Base-by-base conservation (phyloP, 306 rosid genomes). In the Cucurbita maxima region DNA sequence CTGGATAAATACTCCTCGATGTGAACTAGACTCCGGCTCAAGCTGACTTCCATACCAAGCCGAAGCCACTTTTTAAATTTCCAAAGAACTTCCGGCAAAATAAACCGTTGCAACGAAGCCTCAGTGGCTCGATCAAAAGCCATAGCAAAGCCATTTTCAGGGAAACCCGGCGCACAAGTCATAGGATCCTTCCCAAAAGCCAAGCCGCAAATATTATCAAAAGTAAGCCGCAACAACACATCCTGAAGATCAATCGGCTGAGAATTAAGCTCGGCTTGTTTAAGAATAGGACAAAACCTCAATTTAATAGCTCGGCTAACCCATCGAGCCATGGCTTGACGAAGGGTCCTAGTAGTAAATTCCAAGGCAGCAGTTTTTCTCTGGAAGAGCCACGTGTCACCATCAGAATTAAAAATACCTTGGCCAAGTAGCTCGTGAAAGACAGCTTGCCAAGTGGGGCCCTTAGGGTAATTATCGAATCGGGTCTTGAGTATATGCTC, bases 261-360 rank as follows among this genome's bases (percentile, higher is more conserved):
- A 16, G 80, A 81, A 18, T 74, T 66, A 0, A 74, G 53, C 81
- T 93, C 78, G 6, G 96, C 96, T 15, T 74, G 8, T 18, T 81
- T 56, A 0, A 93, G 84, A 2, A 93, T 84, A 0, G 85, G 69
- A 20, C 93, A 88, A 36, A 93, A 88, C n/a, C 96, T 59, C 0
- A 86, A 91, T 81, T 92, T 88, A 4, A 90, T 93, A 40, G 96
- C 96, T 50, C 96, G 90, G 74, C 77, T 93, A 11, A 93, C 98
- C 98, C 98, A 93, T 0, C 98, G 81, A 53, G 90, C 93, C 98
- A 93, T 93, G 71, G 98, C 96, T 73, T 93, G 98, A 58, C 98
- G 98, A 1, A 93, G 57, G 0, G 98, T 93, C 34, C 98, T 10
- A 12, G 96, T 93, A 22, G 98, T 93, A 44, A 93, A 93, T 81